phyloP scores from a whole-genome alignment of 1,284 basidiomycete genomes.

The Sporisorium graminicola region DNA sequence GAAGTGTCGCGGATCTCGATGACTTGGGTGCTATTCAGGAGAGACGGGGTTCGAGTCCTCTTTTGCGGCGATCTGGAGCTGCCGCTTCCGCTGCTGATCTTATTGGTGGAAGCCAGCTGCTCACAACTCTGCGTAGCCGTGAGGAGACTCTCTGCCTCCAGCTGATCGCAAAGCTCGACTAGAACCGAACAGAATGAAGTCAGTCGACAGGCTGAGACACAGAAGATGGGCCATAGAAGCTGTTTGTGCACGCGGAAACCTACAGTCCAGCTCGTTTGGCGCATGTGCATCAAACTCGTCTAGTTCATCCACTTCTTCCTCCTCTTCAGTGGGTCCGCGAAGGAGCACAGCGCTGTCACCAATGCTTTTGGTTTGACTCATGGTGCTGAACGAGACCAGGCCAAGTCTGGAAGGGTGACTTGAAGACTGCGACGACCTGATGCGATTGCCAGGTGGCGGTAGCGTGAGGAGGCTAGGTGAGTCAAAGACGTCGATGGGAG shows the following conservation, averaged over 20 bases:
- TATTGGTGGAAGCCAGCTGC: background rate
- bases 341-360: background rate
- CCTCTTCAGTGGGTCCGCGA: background rate
- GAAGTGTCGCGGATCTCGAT: constrained; percentile 13
- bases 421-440: constrained; percentile 7
- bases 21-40: background rate
- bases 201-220: background rate
- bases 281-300: constrained; percentile 22
- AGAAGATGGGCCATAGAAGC: background rate
- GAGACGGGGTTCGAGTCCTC: background rate
- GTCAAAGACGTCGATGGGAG: constrained; percentile 26
- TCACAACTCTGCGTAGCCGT: background rate
- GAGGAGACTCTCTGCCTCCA: constrained; percentile 29
- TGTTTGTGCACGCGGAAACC: background rate
- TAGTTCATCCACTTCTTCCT: constrained; percentile 22
- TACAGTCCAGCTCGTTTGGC: constrained; percentile 13
- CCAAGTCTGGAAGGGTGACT: constrained; percentile 4
- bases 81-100: background rate
- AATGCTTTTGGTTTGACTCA: background rate
- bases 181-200: background rate
- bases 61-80: constrained; percentile 4
- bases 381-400: constrained; percentile 11
- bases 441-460: constrained; percentile 4
- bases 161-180: constrained; percentile 25
- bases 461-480: constrained; percentile 7